Base-by-base conservation (phyloP, 2,329 filamentous ascomycete genomes). In the Xylariaceae sp. region DNA sequence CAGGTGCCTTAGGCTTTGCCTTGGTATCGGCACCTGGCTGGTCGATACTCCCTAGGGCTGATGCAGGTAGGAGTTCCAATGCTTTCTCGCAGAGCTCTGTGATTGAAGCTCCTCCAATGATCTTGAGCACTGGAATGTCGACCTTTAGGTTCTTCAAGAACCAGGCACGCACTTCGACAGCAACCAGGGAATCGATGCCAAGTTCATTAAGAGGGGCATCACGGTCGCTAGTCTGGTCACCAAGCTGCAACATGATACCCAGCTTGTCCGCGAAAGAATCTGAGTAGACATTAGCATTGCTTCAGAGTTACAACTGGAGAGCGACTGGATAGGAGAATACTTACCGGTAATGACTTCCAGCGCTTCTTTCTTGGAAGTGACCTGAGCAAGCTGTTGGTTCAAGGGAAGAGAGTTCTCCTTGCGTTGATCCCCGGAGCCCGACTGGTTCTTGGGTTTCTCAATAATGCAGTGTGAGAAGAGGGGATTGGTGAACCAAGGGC, bases 101-200 rank as follows among this genome's bases (percentile, higher is more conserved):
- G 6, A 52, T 33, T 2, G 58, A 52, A 1, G 50, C 38, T 27
- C 56, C 55, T 0, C 61, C 58, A 0, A 66, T 39, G 7, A 66
- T 54, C 49, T 74, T 73, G 3, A 78, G 61, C 2, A 78, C 68
- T 0, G 74, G 71, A 1, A 79, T 66, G 41, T 78, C 71, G 0
- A 71, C 59, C 0, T 71, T 52, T 0, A 77, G 41, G 35, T 73
- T 63, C 46, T 75, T 74, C n/a, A 71, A 36, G 50, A 78, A 74
- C 76, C 76, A 81, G 2, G 70, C 61, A 1, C 75, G 70, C 2
- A 73, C 69, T 64, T 63, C 62, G 2, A 67, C 64, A n/a, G 65
- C 65, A 0, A 67, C 52, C 9, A 70, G 49, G 0, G 64, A 64
- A 45, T 68, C 66, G 7, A 66, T 52, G 1, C 64, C 65, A 2